Percentiles rank a stretch among this genome's conserved stretches.
Conservation (phyloP, 2,329 filamentous ascomycete species). For the Xylaria hypoxylon region DNA sequence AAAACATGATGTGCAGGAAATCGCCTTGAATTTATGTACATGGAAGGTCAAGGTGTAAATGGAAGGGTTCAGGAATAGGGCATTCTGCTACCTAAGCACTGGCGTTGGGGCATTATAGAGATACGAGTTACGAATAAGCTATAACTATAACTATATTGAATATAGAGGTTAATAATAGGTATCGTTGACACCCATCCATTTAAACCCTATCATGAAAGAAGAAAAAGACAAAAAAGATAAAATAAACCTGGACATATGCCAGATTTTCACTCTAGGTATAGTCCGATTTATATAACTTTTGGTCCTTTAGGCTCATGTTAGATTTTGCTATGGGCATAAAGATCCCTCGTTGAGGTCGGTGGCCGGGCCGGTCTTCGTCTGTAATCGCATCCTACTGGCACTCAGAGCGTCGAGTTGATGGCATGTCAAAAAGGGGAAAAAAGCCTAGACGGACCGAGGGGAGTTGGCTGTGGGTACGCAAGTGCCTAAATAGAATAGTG, state of each 20-base stretch:
- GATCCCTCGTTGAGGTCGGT: neutral
- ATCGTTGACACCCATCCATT: too few relatives aligned
- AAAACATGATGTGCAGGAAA: neutral
- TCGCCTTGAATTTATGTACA: neutral
- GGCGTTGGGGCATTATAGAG: slow-evolving; percentile 22
- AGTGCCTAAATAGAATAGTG: slow-evolving; percentile 2
- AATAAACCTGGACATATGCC: too few relatives aligned
- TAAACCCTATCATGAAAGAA: too few relatives aligned
- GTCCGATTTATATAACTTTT: neutral
- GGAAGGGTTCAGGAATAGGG: neutral
- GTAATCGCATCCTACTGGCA: neutral
- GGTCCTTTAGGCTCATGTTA: neutral
- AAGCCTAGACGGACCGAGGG: neutral
- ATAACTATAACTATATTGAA: neutral
- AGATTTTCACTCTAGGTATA: too few relatives aligned
- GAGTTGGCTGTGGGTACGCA: neutral
- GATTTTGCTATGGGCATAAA: neutral
- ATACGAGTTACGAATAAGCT: slow-evolving; percentile 7
- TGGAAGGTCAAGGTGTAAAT: neutral
- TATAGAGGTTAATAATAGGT: too few relatives aligned
- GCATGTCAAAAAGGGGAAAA: neutral
- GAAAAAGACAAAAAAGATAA: too few relatives aligned
- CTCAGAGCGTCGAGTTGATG: neutral
- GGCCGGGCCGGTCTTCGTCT: neutral
- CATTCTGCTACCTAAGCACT: slow-evolving; percentile 12